Percentiles rank a stretch among this genome's conserved stretches.
Evolutionary conservation across 257 asterid genomes (phyloP).

Genomic region (Solanum chilense): DNA sequence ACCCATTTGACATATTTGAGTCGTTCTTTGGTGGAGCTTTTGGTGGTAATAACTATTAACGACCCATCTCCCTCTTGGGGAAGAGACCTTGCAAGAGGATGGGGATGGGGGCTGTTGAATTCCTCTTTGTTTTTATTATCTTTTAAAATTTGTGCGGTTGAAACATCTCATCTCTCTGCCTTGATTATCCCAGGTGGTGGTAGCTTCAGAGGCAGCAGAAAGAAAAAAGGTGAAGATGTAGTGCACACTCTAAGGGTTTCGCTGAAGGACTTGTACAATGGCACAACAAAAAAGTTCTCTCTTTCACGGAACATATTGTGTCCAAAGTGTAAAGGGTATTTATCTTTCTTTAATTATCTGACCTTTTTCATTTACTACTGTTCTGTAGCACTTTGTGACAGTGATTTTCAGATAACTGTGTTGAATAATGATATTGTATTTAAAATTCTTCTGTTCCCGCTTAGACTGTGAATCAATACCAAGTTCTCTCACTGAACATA

Average conservation of each 20-base stretch:
- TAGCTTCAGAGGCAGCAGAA: conserved; percentile 9
- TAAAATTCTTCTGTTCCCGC: neutral
- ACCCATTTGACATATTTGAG: conserved; percentile 39
- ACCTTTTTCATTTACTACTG: neutral
- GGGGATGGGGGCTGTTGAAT: neutral
- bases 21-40: conserved; percentile 29
- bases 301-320: conserved; percentile 33
- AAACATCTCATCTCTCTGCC: neutral
- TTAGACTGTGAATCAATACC: neutral
- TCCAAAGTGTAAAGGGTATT: conserved; percentile 49
- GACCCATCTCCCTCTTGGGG: neutral
- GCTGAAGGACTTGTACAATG: conserved; percentile 44
- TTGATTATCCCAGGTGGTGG: conserved; percentile 12
- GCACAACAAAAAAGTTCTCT: conserved; percentile 32
- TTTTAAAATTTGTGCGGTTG: neutral
- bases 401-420: neutral
- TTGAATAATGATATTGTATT: neutral
- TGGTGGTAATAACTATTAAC: neutral
- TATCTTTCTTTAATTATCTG: neutral
- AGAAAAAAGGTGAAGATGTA: conserved; percentile 34
- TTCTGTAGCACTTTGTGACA: too few relatives aligned
- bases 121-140: neutral
- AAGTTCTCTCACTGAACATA: neutral
- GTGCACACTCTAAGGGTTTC: conserved; percentile 34
- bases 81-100: neutral